Conservation (phyloP, 2,329 filamentous ascomycete species). For the Aotearoamyces nothofagi region DNA sequence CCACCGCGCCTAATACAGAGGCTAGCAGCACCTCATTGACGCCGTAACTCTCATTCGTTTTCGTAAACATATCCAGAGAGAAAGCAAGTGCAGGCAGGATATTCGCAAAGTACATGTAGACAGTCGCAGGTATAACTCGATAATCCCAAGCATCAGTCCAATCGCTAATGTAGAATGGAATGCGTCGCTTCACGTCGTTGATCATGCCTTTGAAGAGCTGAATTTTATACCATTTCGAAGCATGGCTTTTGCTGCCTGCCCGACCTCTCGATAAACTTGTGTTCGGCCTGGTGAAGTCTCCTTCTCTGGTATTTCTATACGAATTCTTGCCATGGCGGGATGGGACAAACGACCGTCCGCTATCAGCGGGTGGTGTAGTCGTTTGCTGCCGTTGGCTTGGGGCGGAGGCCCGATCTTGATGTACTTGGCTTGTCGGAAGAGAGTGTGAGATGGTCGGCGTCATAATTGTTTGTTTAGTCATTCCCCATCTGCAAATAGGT, state of each 20-base stretch:
- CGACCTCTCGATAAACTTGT: too few relatives aligned
- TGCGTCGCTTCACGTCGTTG: conserved; percentile 59
- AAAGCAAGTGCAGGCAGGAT: conserved; percentile 80
- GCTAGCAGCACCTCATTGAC: conserved; percentile 85
- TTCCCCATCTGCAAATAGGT: too few relatives aligned
- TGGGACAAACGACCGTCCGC: too few relatives aligned
- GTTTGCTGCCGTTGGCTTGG: neutral
- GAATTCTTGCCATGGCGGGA: too few relatives aligned
- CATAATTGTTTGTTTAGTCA: too few relatives aligned
- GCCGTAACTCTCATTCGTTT: conserved; percentile 70
- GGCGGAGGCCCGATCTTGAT: neutral
- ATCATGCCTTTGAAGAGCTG: conserved; percentile 65
- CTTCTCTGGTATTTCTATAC: too few relatives aligned
- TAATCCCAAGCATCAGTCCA: conserved; percentile 86
- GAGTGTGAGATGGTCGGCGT: too few relatives aligned
- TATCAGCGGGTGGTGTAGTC: too few relatives aligned
- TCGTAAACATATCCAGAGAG: conserved; percentile 85
- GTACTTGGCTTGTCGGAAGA: too few relatives aligned
- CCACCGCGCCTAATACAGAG: conserved; percentile 67
- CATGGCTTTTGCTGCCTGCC: conserved; percentile 10
- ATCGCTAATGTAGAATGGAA: conserved; percentile 68
- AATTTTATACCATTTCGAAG: conserved; percentile 54
- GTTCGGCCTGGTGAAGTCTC: too few relatives aligned
- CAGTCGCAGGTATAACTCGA: conserved; percentile 69
- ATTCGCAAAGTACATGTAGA: conserved; percentile 94